Conservation (phyloP, 2,329 filamentous ascomycete genomes). For the Fonsecaea pugnacius region DNA sequence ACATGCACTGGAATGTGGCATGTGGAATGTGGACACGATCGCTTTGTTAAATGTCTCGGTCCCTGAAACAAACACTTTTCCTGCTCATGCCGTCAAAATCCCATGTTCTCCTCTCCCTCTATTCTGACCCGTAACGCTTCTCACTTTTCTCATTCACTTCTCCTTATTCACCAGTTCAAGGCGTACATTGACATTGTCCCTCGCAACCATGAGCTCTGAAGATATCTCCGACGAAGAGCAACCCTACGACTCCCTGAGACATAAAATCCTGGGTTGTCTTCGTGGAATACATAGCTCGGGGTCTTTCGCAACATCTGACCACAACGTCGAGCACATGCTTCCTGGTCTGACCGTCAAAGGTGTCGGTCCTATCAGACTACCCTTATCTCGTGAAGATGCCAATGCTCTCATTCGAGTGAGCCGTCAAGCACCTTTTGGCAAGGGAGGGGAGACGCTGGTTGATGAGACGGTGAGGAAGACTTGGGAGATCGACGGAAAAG, state of each 20-base stretch:
- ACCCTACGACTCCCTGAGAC: not conserved
- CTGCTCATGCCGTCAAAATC: no score
- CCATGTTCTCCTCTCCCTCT: no score
- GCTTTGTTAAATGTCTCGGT: no score
- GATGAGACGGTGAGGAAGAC: constrained; percentile 50
- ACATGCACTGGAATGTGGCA: no score
- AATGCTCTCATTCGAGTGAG: constrained; percentile 30
- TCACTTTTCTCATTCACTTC: no score
- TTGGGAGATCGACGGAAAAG: constrained; percentile 48
- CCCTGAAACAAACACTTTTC: no score
- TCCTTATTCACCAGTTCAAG: no score
- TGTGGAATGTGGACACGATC: no score
- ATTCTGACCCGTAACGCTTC: no score
- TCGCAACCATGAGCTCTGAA: not conserved
- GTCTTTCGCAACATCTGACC: constrained; percentile 19
- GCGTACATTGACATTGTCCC: not conserved
- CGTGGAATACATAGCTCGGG: constrained; percentile 14
- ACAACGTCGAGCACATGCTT: constrained; percentile 18
- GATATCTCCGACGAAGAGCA: not conserved
- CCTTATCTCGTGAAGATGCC: constrained; percentile 31
- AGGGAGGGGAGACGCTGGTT: constrained; percentile 47
- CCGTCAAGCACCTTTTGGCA: constrained; percentile 42
- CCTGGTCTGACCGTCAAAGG: constrained; percentile 29
- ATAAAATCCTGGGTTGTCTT: constrained; percentile 14
- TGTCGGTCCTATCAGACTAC: constrained; percentile 29